These are phyloP conservation scores for Cercospora nicotianae DNA, from an alignment of 2,329 filamentous ascomycete genomes.

Conservation along the genomic window DNA sequence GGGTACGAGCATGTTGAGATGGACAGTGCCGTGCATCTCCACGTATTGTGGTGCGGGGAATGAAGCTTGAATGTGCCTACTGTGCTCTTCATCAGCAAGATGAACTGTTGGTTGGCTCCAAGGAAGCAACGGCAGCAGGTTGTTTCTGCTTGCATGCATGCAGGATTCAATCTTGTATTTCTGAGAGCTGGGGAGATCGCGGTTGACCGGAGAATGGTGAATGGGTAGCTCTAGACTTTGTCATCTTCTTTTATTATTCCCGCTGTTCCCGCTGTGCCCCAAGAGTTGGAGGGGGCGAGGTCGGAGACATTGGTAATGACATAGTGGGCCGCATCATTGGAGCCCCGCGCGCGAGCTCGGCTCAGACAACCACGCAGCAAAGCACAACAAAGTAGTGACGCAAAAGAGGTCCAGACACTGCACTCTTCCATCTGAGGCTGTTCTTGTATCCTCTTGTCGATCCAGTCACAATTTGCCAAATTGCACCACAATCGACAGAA, in stretches of 20 bases:
- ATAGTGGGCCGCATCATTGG: slow-evolving; percentile 9
- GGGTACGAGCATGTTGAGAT: neutral
- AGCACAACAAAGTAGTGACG: slow-evolving; percentile 16
- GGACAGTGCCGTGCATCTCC: neutral
- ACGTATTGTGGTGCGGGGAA: slow-evolving; percentile 5
- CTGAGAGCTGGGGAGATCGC: slow-evolving; percentile 9
- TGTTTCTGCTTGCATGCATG: neutral
- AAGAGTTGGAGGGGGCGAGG: slow-evolving; percentile 2
- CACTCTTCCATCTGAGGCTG: neutral
- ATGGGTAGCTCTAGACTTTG: slow-evolving; percentile 1
- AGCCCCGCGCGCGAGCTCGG: slow-evolving; percentile 24
- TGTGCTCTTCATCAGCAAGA: neutral
- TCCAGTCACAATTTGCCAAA: neutral
- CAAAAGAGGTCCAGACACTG: slow-evolving; percentile 9
- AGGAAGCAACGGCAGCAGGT: neutral
- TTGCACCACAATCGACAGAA: slow-evolving; percentile 15
- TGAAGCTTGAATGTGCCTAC: neutral
- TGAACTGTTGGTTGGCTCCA: neutral
- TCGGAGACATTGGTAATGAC: slow-evolving; percentile 12
- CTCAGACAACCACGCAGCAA: slow-evolving; percentile 1
- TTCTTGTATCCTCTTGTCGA: neutral
- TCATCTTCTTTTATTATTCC: neutral
- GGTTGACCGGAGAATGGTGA: slow-evolving; percentile 17
- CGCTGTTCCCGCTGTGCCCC: slow-evolving; percentile 9
- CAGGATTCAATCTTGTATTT: neutral